phyloP scores from a whole-genome alignment of 2,329 filamentous ascomycete genomes.

The Calonectria crousiana region DNA sequence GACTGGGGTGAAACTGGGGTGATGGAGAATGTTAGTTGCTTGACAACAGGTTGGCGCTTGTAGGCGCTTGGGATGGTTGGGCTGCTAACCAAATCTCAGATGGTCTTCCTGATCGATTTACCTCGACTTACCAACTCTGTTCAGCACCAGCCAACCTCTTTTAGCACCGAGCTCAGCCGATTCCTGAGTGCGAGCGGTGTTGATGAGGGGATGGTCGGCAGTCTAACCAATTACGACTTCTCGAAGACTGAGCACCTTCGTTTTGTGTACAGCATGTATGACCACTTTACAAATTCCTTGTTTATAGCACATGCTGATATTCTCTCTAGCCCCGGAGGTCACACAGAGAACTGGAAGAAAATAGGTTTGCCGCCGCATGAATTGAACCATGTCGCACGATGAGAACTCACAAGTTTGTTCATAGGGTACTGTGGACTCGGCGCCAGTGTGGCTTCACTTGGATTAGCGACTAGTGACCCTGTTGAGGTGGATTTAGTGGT shows the following conservation, averaged over 20 bases:
- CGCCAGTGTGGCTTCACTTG: constrained; percentile 72
- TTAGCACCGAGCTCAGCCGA: constrained; percentile 76
- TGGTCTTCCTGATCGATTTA: constrained; percentile 92
- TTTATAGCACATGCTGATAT: constrained; percentile 28
- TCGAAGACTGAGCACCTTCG: constrained; percentile 76
- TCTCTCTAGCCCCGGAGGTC: constrained; percentile 50
- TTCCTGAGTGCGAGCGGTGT: constrained; percentile 79
- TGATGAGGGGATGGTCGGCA: constrained; percentile 72
- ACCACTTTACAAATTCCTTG: constrained; percentile 19
- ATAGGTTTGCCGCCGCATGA: constrained; percentile 45
- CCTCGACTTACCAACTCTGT: constrained; percentile 67
- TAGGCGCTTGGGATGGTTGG: constrained; percentile 18
- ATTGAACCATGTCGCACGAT: constrained; percentile 25
- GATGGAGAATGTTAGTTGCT: constrained; percentile 81
- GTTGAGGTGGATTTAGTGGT: constrained; percentile 82
- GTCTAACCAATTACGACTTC: constrained; percentile 86
- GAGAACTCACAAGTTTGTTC: constrained; percentile 37
- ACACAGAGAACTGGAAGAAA: constrained; percentile 46
- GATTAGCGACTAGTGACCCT: constrained; percentile 65
- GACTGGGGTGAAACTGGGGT: constrained; percentile 90
- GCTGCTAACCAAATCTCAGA: constrained; percentile 58
- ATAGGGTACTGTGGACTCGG: constrained; percentile 81
- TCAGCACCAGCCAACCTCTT: constrained; percentile 56
- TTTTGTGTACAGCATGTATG: constrained; percentile 89
- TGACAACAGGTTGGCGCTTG: constrained; percentile 28